Base-by-base conservation (phyloP, 495 filamentous ascomycete genomes). In the Hypoxylon fragiforme region DNA sequence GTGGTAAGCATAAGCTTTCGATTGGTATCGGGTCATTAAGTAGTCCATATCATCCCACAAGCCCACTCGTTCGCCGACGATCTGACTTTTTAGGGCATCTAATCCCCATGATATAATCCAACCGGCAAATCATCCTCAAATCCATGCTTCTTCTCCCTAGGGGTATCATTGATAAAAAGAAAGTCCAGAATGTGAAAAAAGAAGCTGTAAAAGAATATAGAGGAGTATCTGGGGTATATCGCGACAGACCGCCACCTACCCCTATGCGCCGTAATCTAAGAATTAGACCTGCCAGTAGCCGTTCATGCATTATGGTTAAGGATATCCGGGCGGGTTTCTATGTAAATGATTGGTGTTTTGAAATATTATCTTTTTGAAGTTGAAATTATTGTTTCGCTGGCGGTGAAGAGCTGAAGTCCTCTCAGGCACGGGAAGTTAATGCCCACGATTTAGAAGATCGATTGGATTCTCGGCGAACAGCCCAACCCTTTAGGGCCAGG, bases 401-500 rank as follows among this genome's bases (percentile, higher is more conserved):
- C 19, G 45, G 21, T 12, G 12, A 19, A 24, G 0, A 30, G 7
- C 6, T 13, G 0, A 38, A 2, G n/a, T n/a, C 22, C 14, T 0
- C 18, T 53, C 38, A 62, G 14, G 42, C 59, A 1, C 45, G 40
- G 22, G 56, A 61, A 19, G 36, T 30, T 12, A 57, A 44, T 22
- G 22, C 48, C 62, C 62, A 65, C 9, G 53, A 47, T 35, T 54
- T 57, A 1, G 36, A 30, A 32, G 46, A 28, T 18, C 52, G 56
- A 37, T 35, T 56, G 3, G 63, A 51, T 67, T 92, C 84, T 50
- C 74, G 81, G 60, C 85, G 81, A 12, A 85, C 70, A 1, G 90
- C 90, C 91, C 90, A 96, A 13, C 90, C 92, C 70, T 95, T 96
- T 60, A 97, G 69, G n/a, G 92, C 85, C 41, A 96, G 81, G 2